Evolutionary conservation across 2,329 filamentous ascomycete species (phyloP).

Genomic region (Colletotrichum simmondsii): DNA sequence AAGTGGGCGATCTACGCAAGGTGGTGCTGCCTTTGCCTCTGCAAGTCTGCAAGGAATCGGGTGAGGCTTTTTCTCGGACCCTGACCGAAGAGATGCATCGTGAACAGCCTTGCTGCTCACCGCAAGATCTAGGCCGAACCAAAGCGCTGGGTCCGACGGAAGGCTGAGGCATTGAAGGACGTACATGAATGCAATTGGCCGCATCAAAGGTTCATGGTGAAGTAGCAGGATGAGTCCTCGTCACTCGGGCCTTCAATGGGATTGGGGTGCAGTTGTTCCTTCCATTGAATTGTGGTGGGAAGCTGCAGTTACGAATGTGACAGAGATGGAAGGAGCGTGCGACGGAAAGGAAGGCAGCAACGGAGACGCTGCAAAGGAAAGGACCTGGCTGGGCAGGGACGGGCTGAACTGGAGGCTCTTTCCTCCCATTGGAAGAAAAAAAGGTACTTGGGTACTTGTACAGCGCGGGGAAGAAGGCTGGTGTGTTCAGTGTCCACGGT

Average conservation of each 20-base stretch:
- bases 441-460: conserved; percentile 19
- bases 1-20: conserved; percentile 27
- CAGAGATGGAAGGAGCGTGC: not conserved
- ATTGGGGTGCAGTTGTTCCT: not conserved
- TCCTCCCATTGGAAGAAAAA: not conserved
- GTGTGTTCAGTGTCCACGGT: conserved; percentile 12
- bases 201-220: not conserved
- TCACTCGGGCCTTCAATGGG: not conserved
- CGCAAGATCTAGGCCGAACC: conserved; percentile 6
- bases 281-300: not conserved
- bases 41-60: not conserved
- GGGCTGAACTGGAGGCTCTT: conserved; percentile 6
- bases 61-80: conserved; percentile 21
- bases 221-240: not conserved
- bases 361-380: not conserved
- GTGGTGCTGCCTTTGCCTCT: not conserved
- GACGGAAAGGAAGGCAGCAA: not conserved
- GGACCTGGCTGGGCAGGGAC: not conserved
- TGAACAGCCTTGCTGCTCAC: conserved; percentile 11
- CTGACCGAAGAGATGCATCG: conserved; percentile 26
- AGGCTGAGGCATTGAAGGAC: not conserved
- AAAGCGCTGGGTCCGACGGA: not conserved
- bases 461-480: conserved; percentile 35
- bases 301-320: not conserved
- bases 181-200: not conserved